Percentiles rank a stretch among this genome's conserved stretches.
phyloP scores from a whole-genome alignment of 306 rosid species.

The Oemleria cerasiformis region DNA sequence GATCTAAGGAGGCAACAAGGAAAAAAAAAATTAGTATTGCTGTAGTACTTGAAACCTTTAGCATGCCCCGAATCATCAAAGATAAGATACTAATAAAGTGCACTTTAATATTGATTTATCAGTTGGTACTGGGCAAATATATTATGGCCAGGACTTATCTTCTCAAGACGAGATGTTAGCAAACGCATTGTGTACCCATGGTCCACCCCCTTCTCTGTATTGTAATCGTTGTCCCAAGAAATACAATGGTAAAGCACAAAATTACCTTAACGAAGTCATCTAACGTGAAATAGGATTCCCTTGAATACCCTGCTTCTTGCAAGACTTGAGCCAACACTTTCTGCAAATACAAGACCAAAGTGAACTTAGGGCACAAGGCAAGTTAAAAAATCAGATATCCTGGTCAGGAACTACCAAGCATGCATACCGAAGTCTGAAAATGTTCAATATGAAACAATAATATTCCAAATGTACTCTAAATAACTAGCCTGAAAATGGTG shows the following conservation, averaged over 20 bases:
- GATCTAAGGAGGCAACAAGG: background rate
- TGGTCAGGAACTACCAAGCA: background rate
- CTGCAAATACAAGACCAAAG: slow-evolving; percentile 42
- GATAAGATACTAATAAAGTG: no score
- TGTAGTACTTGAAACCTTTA: background rate
- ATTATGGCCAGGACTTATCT: background rate
- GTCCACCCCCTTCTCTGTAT: no score
- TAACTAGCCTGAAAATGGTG: background rate
- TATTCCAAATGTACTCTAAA: background rate
- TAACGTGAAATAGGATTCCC: slow-evolving; percentile 56
- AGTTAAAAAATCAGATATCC: background rate
- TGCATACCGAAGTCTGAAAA: background rate
- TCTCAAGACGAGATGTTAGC: no score
- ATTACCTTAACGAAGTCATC: slow-evolving; percentile 76
- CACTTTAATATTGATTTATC: background rate
- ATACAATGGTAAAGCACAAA: slow-evolving; percentile 17
- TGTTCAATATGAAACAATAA: background rate
- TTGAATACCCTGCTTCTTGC: slow-evolving; percentile 75
- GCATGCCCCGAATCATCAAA: no score
- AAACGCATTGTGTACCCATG: background rate
- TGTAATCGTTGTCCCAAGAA: background rate
- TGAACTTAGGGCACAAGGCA: background rate
- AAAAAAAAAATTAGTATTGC: background rate
- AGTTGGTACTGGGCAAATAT: background rate
- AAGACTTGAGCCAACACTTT: slow-evolving; percentile 62